Evolutionary conservation across 2,329 filamentous ascomycete genomes (phyloP).

Genomic region (Myriosclerotinia duriaeana): DNA sequence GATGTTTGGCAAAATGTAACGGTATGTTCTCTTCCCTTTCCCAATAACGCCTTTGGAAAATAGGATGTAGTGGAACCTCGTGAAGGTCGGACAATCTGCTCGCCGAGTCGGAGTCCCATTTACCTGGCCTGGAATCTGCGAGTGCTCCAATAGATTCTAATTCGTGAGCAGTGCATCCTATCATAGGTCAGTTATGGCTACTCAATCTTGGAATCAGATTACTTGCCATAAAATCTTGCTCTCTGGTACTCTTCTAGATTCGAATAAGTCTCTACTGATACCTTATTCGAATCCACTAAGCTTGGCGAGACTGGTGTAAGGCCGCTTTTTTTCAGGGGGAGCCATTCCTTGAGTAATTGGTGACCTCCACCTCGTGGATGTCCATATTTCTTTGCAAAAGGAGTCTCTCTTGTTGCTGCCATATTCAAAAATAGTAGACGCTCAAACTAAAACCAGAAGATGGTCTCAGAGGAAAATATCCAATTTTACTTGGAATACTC

Average conservation of each 20-base stretch:
- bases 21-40: not conserved
- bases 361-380: not conserved
- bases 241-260: not conserved
- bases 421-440: not conserved
- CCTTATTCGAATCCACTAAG: not conserved
- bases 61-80: not conserved
- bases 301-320: slow-evolving; percentile 7
- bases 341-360: not conserved
- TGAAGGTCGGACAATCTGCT: not conserved
- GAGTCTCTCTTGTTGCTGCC: not conserved
- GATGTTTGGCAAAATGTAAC: slow-evolving; percentile 2
- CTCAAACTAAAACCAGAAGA: not conserved
- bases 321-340: not conserved
- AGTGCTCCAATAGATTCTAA: not conserved
- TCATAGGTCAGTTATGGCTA: not conserved
- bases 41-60: not conserved
- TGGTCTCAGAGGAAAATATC: not conserved
- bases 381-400: slow-evolving; percentile 1
- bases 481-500: not conserved
- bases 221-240: not conserved
- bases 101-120: not conserved
- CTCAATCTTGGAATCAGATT: not conserved
- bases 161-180: not conserved
- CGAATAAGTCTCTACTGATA: not conserved
- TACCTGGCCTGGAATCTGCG: not conserved